These are phyloP conservation scores for Entomortierella chlamydospora DNA, from an alignment of 192 early-diverging fungal genomes.

Conservation along the genomic window DNA sequence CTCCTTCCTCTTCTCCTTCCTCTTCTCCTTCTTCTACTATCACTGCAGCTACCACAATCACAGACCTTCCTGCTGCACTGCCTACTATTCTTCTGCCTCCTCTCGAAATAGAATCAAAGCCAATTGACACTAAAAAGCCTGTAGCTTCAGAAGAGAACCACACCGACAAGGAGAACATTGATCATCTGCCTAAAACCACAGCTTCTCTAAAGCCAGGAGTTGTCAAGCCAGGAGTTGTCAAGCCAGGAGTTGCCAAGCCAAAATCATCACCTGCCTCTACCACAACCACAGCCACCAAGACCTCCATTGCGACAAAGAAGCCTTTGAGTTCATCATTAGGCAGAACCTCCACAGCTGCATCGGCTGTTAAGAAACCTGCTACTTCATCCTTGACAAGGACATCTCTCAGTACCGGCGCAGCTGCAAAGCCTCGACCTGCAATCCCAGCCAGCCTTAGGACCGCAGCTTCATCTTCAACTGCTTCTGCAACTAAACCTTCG, in stretches of 20 bases:
- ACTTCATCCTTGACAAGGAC: conserved; percentile 29
- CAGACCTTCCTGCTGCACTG: not conserved
- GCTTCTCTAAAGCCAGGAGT: conserved; percentile 1
- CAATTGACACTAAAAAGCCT: not conserved
- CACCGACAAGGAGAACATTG: conserved; percentile 14
- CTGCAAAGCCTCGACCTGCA: conserved; percentile 20
- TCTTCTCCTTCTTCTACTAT: not conserved
- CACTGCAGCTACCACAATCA: conserved; percentile 4
- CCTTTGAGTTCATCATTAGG: conserved; percentile 21
- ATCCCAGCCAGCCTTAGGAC: conserved; percentile 28
- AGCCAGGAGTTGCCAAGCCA: conserved; percentile 7
- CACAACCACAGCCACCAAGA: conserved; percentile 1
- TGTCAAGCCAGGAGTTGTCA: not conserved
- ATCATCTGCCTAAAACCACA: conserved; percentile 2
- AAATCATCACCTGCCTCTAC: not conserved
- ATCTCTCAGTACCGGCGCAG: conserved; percentile 1
- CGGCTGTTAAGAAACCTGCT: not conserved
- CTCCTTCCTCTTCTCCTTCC: not conserved
- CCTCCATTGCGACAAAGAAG: conserved; percentile 31
- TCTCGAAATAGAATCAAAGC: conserved; percentile 32
- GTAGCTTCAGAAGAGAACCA: not conserved
- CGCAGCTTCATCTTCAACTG: conserved; percentile 27
- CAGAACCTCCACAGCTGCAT: conserved; percentile 7
- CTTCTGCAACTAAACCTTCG: conserved; percentile 9
- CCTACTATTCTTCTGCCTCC: conserved; percentile 37